Base-by-base conservation (phyloP, 257 asterid species). In the Capsicum baccatum region DNA sequence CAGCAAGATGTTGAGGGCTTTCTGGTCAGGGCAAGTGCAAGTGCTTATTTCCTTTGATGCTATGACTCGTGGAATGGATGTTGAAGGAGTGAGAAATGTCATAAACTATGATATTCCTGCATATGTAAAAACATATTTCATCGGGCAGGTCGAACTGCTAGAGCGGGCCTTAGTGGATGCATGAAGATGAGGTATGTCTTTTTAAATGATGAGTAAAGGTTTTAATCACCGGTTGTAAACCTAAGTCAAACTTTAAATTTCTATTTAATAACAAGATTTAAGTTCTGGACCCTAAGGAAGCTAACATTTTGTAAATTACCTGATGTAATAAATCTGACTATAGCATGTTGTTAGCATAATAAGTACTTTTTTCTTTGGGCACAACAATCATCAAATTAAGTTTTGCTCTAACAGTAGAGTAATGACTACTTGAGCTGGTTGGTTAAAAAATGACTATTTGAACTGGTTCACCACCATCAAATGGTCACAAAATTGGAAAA, bases 11-110 rank as follows among this genome's bases (percentile, higher is more conserved):
- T 78, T 95, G 86, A 94, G 86, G 88, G 93, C 95, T 83, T 95
- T 94, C 84, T 91, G 97, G 63, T 86, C 89, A 7, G 99, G 99
- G 86, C 86, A 91, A 84, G 85, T 89, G 42, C 90, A 91, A 85
- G 97, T 95, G 48, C 96, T 95, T 55, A 89, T 95, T 81, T 93
- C 97, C 19, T 94, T 98, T 71, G 98, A 95, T 89, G 96, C 95
- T 68, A 93, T 94, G 96, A 89, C 98, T 74, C 97, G 97, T 83
- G 99, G 98, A 80, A 95, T 94, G 99, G 99, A 95, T 85, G 95
- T 95, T 84, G 97, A 94, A 89, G 99, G 94, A 85, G 97, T 94
- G 54, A 89, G 85, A 84, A 95, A 92, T 88, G 97, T 95, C 81
- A 91, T 95, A 54, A 95, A 94, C 84, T 95, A 95, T 69, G 97